A percentile compares a stretch with the other conserved stretches of the same genome.
Evolutionary conservation across 179 eudicot genomes (phyloP).

Genomic region (Actinidia arguta): DNA sequence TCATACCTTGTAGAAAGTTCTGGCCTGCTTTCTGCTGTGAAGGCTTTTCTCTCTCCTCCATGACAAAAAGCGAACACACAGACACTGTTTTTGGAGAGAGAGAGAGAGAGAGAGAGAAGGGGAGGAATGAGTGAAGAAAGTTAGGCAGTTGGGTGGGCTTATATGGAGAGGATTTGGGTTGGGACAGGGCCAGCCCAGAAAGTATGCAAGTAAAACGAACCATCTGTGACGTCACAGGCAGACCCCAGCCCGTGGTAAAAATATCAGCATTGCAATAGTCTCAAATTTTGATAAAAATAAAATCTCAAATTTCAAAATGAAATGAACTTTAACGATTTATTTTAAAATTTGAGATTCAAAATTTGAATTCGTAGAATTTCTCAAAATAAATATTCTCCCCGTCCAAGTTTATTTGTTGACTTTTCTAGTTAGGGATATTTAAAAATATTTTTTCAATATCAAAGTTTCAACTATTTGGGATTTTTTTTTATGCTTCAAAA

Average conservation of each 20-base stretch:
- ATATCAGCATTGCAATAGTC: background rate
- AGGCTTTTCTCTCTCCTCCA: conserved; percentile 40
- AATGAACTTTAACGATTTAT: too few relatives aligned
- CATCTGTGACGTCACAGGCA: background rate
- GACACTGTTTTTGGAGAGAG: background rate
- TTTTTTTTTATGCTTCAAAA: too few relatives aligned
- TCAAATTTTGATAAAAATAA: background rate
- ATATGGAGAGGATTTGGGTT: conserved; percentile 24
- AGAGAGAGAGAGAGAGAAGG: conserved; percentile 24
- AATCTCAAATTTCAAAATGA: too few relatives aligned
- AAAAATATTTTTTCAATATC: too few relatives aligned
- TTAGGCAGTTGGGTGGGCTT: conserved; percentile 35
- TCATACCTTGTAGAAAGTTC: conserved; percentile 32
- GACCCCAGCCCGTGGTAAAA: background rate
- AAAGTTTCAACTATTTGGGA: too few relatives aligned
- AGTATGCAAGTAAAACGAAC: background rate
- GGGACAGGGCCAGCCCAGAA: conserved; percentile 22
- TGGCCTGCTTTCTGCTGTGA: conserved; percentile 24
- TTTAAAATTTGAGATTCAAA: too few relatives aligned
- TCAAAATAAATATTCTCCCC: too few relatives aligned
- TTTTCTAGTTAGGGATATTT: too few relatives aligned
- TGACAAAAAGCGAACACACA: background rate
- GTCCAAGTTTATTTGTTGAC: too few relatives aligned
- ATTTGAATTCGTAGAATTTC: too few relatives aligned
- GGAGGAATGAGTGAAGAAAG: conserved; percentile 13